Conservation (phyloP, 139 green algal genomes). For the Chlorella vulgaris region DNA sequence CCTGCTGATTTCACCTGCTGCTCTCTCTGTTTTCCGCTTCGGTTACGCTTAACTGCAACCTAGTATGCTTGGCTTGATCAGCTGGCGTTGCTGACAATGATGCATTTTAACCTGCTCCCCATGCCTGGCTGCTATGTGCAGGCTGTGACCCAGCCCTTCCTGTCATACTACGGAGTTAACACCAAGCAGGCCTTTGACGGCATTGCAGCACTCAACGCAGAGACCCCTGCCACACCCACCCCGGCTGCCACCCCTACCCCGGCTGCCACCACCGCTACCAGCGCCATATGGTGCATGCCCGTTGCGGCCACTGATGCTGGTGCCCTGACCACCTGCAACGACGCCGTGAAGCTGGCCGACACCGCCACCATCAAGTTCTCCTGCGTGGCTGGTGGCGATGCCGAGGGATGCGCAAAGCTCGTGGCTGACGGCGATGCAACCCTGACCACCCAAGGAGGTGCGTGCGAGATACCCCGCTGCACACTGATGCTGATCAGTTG, state of each 20-base stretch:
- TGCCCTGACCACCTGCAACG: neutral
- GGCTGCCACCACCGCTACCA: neutral
- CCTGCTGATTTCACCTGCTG: too few relatives aligned
- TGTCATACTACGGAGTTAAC: neutral
- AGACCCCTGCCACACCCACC: neutral
- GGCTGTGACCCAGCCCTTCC: neutral
- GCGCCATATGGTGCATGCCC: constrained; percentile 16
- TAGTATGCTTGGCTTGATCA: neutral
- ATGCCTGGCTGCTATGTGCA: neutral
- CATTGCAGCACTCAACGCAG: neutral
- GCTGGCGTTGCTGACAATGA: too few relatives aligned
- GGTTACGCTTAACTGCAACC: too few relatives aligned
- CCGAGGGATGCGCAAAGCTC: constrained; percentile 15
- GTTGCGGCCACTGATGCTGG: neutral
- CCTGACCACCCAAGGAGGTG: constrained; percentile 26
- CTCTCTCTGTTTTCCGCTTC: too few relatives aligned
- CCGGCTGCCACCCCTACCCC: neutral
- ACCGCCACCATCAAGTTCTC: constrained; percentile 4
- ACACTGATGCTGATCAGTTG: neutral
- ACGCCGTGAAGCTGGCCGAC: constrained; percentile 8
- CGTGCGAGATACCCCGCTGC: neutral
- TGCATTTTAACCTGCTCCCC: too few relatives aligned
- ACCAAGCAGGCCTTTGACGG: neutral
- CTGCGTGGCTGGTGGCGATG: constrained; percentile 20
- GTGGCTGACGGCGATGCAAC: constrained; percentile 7